phyloP scores from a whole-genome alignment of 2,329 filamentous ascomycete genomes.

The Ciborinia camelliae region DNA sequence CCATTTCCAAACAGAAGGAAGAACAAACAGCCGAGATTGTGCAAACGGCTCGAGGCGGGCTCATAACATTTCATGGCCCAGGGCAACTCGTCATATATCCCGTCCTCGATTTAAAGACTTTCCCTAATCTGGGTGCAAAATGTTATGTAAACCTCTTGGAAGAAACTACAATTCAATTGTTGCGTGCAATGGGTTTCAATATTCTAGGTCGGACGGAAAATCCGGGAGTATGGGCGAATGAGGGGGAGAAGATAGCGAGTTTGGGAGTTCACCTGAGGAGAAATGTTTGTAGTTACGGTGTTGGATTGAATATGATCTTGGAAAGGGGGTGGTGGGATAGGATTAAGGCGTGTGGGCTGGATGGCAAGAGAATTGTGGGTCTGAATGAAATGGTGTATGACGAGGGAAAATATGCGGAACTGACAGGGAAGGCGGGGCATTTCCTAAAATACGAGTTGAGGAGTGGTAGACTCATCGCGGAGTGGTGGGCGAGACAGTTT shows the following conservation, averaged over 20 bases:
- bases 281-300: constrained; percentile 78
- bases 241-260: constrained; percentile 73
- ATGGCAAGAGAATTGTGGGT: constrained; percentile 75
- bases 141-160: constrained; percentile 3
- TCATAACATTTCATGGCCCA: constrained; percentile 93
- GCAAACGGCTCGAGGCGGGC: constrained; percentile 66
- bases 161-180: constrained; percentile 2
- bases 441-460: not conserved
- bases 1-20: not conserved
- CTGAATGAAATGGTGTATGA: constrained; percentile 41
- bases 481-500: not conserved
- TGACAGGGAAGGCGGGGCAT: too few species aligned
- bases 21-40: constrained; percentile 33
- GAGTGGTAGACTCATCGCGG: not conserved
- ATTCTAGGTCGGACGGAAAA: constrained; percentile 52
- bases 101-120: constrained; percentile 59
- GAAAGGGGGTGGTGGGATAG: constrained; percentile 63
- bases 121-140: not conserved
- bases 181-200: not conserved
- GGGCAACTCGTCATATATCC: constrained; percentile 93
- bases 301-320: constrained; percentile 74
- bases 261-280: constrained; percentile 87
- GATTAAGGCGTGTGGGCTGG: constrained; percentile 87
- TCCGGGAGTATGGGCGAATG: constrained; percentile 40
- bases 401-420: not conserved